Base-by-base conservation (phyloP, 2,329 filamentous ascomycete species). In the Diaporthe vexans region DNA sequence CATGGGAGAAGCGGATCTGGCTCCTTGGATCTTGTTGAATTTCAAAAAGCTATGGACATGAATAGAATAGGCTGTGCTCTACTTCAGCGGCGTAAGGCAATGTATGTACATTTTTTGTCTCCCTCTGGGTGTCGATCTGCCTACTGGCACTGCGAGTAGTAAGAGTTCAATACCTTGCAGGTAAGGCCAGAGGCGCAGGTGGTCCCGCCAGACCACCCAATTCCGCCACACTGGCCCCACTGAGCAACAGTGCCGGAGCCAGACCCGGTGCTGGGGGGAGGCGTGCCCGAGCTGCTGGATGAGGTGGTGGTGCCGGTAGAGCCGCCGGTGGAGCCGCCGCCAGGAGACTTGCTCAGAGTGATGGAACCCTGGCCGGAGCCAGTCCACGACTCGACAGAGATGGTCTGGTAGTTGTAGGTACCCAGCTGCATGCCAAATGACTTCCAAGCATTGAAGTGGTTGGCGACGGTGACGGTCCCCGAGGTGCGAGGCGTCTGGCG, bases 371-470 rank as follows among this genome's bases (percentile, higher is more conserved):
- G 57, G 57, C 57, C 57, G 21, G 57, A 59, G 57, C 57, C 57
- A 24, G 57, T 59, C 57, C 57, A 59, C 35, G 57, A 59, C 78
- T 88, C 86, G 1, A 84, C 86, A 13, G 86, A 86, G 24, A 87
- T 79, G 75, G 88, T 87, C 83, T 85, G 84, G 80, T 88, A 88
- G 79, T 88, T 81, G 77, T 84, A 81, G 54, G 78, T 80, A 6
- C 86, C 86, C 29, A 88, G 76, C 59, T 81, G 82, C 79, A 87
- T 78, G 33, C 86, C 86, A 46, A 79, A 76, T 73, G 81, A 80
- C 40, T 79, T 79, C 87, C 87, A 89, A 5, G 86, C 86, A 76
- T 85, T 82, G 76, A 89, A 87, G 79, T 89, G 87, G 75, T 85
- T 86, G 56, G 78, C 79, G 1, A 83, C 82, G 19, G 83, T 87